These are phyloP conservation scores for Glycine tomentella DNA, from an alignment of 306 rosid genomes.

Conservation along the genomic window DNA sequence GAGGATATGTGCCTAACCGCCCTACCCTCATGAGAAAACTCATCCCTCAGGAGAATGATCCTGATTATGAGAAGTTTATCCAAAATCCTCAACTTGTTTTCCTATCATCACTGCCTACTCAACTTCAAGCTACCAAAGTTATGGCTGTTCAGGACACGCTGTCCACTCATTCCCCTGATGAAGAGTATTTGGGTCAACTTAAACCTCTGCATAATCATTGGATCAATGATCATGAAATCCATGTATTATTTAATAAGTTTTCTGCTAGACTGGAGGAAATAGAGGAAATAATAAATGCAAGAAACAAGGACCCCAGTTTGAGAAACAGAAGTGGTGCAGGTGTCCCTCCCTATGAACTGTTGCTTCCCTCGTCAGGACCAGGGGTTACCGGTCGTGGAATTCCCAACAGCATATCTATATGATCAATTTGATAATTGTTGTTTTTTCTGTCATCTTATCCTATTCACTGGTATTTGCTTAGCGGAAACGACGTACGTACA, in stretches of 20 bases:
- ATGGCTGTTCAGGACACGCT: constrained; percentile 97
- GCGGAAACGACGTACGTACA: no score
- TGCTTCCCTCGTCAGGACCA: constrained; percentile 83
- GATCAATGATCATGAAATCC: constrained; percentile 68
- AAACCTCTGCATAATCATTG: constrained; percentile 67
- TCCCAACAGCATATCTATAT: constrained; percentile 89
- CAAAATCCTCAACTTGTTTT: constrained; percentile 73
- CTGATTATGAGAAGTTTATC: constrained; percentile 70
- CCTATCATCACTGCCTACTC: constrained; percentile 87
- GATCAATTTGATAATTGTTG: constrained; percentile 36
- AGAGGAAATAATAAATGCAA: constrained; percentile 74
- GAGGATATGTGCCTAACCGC: constrained; percentile 94
- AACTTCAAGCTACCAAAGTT: constrained; percentile 96
- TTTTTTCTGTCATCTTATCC: not conserved
- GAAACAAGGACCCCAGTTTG: constrained; percentile 67
- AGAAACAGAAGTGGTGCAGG: constrained; percentile 92
- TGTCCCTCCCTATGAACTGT: constrained; percentile 84
- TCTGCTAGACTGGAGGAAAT: constrained; percentile 73
- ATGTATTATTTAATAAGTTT: constrained; percentile 60
- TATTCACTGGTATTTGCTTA: constrained; percentile 9
- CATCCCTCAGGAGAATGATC: constrained; percentile 74
- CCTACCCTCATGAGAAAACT: constrained; percentile 88
- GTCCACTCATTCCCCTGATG: constrained; percentile 91
- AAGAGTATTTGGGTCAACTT: constrained; percentile 92
- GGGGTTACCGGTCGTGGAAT: constrained; percentile 96